phyloP scores from a whole-genome alignment of 495 filamentous ascomycete species.

The Cercophora scortea region DNA sequence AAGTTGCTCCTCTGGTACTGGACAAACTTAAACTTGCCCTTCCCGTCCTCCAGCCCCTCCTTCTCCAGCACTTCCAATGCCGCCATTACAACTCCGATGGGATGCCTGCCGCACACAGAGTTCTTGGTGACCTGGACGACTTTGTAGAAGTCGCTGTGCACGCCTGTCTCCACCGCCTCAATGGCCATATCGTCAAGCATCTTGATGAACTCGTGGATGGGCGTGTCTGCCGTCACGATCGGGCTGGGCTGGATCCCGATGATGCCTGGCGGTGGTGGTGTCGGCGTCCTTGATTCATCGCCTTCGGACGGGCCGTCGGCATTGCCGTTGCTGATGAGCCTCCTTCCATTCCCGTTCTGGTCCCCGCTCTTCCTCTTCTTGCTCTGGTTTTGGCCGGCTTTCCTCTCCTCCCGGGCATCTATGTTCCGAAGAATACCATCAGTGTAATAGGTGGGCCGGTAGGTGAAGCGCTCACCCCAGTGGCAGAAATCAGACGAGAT shows the following conservation, averaged over 20 bases:
- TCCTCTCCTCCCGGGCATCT: constrained; percentile 1
- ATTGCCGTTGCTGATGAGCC: no score
- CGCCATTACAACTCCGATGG: constrained; percentile 91
- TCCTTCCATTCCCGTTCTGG: no score
- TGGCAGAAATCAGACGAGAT: constrained; percentile 95
- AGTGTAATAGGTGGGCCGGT: constrained; percentile 37
- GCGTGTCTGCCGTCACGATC: constrained; percentile 17
- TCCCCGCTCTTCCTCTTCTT: no score
- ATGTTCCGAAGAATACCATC: constrained; percentile 14
- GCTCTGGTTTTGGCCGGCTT: no score
- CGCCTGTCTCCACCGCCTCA: constrained; percentile 69
- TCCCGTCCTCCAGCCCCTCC: constrained; percentile 27
- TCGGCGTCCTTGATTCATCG: constrained; percentile 6
- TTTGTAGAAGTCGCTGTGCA: constrained; percentile 58
- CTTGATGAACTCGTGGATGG: constrained; percentile 77
- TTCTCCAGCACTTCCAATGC: constrained; percentile 57
- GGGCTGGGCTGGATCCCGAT: background rate
- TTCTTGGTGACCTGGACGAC: constrained; percentile 68
- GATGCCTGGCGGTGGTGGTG: background rate
- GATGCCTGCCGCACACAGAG: constrained; percentile 92
- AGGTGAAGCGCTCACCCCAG: constrained; percentile 83
- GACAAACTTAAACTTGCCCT: constrained; percentile 72
- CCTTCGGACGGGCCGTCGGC: no score
- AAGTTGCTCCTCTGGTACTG: constrained; percentile 87
- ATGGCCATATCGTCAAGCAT: constrained; percentile 76